A percentile compares a stretch with the other conserved stretches of the same genome.
Conservation (phyloP, 768 basidiomycete genomes). For the Phylloporus scabripes region DNA sequence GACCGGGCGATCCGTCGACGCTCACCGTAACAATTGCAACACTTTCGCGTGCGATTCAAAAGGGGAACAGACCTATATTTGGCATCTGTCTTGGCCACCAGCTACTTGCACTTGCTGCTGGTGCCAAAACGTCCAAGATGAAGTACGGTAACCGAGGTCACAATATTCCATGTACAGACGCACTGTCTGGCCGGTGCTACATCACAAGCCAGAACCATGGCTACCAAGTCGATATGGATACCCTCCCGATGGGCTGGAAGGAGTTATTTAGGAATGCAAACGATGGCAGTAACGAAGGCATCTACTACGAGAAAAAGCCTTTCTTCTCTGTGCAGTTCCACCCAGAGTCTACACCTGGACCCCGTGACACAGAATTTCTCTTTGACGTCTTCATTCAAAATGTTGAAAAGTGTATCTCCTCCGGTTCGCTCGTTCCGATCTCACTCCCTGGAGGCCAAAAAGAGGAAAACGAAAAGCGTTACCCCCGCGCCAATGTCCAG, state of each 20-base stretch:
- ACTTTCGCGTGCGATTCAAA: conserved; percentile 61
- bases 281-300: conserved; percentile 96
- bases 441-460: conserved; percentile 74
- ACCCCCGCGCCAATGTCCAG: conserved; percentile 69
- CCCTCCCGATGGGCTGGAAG: conserved; percentile 83
- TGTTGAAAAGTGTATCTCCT: conserved; percentile 65
- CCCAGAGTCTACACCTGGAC: conserved; percentile 94
- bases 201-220: conserved; percentile 99
- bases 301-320: conserved; percentile 87
- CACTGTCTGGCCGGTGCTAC: conserved; percentile 92
- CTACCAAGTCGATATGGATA: conserved; percentile 81
- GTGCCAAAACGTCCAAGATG: conserved; percentile 96
- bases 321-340: conserved; percentile 99
- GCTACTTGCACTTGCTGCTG: conserved; percentile 89
- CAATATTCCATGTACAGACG: conserved; percentile 96
- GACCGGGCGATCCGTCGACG: conserved; percentile 93
- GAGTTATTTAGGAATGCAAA: conserved; percentile 96
- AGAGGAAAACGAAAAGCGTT: conserved; percentile 72
- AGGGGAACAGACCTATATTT: conserved; percentile 82
- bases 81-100: conserved; percentile 99
- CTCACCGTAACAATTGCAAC: conserved; percentile 66
- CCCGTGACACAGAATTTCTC: conserved; percentile 96
- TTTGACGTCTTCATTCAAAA: conserved; percentile 97
- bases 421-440: conserved; percentile 51
- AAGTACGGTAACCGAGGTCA: conserved; percentile 99